Evolutionary conservation across 108 stramenopile species (phyloP).

Genomic region (Chaetoceros tenuissimus): DNA sequence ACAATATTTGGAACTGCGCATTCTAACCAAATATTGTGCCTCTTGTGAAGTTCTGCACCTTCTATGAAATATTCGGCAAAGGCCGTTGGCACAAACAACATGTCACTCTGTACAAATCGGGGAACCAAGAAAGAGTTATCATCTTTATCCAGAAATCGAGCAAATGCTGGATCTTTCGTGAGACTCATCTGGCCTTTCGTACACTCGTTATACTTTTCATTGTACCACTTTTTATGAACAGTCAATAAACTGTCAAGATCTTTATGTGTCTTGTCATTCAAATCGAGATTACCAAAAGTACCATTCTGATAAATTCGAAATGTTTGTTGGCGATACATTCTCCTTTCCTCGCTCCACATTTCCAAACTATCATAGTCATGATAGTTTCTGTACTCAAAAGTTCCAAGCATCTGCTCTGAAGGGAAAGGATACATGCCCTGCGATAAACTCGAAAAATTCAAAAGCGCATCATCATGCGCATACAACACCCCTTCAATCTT

Average conservation of each 20-base stretch:
- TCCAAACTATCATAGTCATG: background rate
- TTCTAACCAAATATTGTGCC: constrained; percentile 2
- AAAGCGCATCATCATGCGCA: constrained; percentile 1
- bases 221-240: background rate
- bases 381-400: background rate
- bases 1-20: constrained; percentile 3
- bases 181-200: background rate
- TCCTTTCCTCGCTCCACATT: background rate
- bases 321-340: too few relatives aligned
- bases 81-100: background rate
- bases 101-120: background rate
- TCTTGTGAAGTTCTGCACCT: background rate
- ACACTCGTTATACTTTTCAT: background rate
- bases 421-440: constrained; percentile 2
- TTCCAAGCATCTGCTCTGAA: background rate
- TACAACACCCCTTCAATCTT: constrained; percentile 2
- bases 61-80: background rate
- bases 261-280: background rate
- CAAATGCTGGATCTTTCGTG: constrained; percentile 1
- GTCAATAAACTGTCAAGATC: background rate
- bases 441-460: background rate
- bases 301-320: background rate
- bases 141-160: background rate
- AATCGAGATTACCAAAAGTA: background rate
- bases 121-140: background rate